phyloP scores from a whole-genome alignment of 495 filamentous ascomycete genomes.

The Aspergillus bridgeri region DNA sequence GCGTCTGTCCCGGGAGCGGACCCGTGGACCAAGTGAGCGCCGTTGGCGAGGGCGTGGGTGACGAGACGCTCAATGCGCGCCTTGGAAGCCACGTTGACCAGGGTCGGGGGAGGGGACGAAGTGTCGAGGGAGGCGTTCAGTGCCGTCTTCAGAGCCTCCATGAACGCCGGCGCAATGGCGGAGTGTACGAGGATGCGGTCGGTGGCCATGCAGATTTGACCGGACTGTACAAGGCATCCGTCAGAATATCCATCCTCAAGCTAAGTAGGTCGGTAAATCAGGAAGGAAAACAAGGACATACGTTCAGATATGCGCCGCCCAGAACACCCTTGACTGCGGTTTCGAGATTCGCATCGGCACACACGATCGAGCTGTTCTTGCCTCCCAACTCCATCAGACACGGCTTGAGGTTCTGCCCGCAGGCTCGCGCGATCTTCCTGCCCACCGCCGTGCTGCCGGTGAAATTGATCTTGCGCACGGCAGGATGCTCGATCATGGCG shows the following conservation, averaged over 20 bases:
- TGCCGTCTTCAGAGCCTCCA: conserved; percentile 38
- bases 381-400: conserved; percentile 61
- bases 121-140: conserved; percentile 44
- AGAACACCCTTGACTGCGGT: conserved; percentile 49
- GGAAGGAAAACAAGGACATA: conserved; percentile 24
- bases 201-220: conserved; percentile 89
- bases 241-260: not conserved
- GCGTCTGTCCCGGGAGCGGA: conserved; percentile 22
- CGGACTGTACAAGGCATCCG: conserved; percentile 39
- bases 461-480: conserved; percentile 60
- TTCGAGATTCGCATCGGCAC: conserved; percentile 53
- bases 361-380: conserved; percentile 58
- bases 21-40: conserved; percentile 63
- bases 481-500: conserved; percentile 52
- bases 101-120: conserved; percentile 48
- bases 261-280: not conserved
- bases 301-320: conserved; percentile 48
- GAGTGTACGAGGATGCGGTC: conserved; percentile 81
- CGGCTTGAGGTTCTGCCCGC: conserved; percentile 54
- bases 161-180: conserved; percentile 59
- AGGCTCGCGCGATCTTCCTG: conserved; percentile 51
- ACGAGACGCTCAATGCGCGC: conserved; percentile 62
- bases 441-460: conserved; percentile 57
- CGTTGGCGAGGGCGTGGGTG: conserved; percentile 57
- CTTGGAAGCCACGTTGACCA: conserved; percentile 60